Evolutionary conservation across 2,329 filamentous ascomycete species (phyloP).

Genomic region (Ciborinia camelliae): DNA sequence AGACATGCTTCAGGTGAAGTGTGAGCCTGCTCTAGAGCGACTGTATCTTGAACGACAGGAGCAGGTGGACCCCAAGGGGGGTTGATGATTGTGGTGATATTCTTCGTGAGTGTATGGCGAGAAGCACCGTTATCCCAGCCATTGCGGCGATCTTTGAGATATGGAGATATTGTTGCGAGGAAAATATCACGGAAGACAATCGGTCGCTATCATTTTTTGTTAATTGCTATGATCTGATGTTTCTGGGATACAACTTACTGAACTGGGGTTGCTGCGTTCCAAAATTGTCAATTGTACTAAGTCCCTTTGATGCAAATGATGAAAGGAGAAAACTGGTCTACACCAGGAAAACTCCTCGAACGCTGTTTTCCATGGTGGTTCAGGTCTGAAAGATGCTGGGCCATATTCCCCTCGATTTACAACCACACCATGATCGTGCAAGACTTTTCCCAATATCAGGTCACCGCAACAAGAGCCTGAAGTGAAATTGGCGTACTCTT

Average conservation of each 20-base stretch:
- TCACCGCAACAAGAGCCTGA: constrained; percentile 21
- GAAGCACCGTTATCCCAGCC: constrained; percentile 23
- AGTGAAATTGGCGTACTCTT: constrained; percentile 19
- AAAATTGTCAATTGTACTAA: constrained; percentile 8
- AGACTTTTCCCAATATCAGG: constrained; percentile 20
- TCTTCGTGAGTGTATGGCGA: constrained; percentile 3
- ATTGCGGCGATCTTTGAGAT: background rate
- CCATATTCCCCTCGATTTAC: constrained; percentile 16
- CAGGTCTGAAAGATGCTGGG: constrained; percentile 18
- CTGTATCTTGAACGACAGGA: background rate
- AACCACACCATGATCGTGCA: constrained; percentile 17
- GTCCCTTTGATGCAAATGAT: constrained; percentile 23
- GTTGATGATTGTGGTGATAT: background rate
- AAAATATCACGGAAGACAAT: constrained; percentile 5
- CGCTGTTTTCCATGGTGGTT: constrained; percentile 23
- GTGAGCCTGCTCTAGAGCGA: background rate
- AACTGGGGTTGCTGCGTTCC: background rate
- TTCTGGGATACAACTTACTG: background rate
- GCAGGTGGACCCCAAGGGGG: background rate
- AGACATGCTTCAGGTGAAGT: constrained; percentile 8
- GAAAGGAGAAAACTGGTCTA: constrained; percentile 19
- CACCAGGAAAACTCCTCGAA: constrained; percentile 21
- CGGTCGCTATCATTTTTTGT: background rate
- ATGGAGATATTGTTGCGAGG: constrained; percentile 6
- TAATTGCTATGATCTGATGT: background rate